Percentiles rank a stretch among this genome's conserved stretches.
These are phyloP conservation scores for Fusarium sp. DNA, from an alignment of 2,329 filamentous ascomycete genomes.

Conservation along the genomic window DNA sequence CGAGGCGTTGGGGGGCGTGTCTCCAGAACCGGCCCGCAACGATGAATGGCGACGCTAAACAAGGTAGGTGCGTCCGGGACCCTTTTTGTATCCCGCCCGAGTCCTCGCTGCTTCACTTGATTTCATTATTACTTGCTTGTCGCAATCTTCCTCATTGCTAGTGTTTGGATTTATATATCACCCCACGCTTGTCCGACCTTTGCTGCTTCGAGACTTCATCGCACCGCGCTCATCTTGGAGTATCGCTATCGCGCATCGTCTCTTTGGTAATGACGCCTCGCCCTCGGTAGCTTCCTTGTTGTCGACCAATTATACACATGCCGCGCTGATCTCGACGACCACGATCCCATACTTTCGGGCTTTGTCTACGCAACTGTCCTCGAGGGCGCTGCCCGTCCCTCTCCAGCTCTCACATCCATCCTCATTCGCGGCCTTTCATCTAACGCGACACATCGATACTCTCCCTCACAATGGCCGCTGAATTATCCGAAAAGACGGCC, in stretches of 20 bases:
- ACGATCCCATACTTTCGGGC: not conserved
- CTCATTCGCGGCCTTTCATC: not conserved
- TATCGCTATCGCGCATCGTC: not conserved
- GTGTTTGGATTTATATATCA: slow-evolving; percentile 15
- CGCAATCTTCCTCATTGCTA: slow-evolving; percentile 17
- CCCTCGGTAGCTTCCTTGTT: not conserved
- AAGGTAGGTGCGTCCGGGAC: slow-evolving; percentile 33
- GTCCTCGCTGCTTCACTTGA: slow-evolving; percentile 12
- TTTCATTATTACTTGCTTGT: slow-evolving; percentile 22
- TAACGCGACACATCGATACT: not conserved
- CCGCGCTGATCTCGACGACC: slow-evolving; percentile 14
- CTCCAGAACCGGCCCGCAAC: slow-evolving; percentile 24
- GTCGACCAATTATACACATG: slow-evolving; percentile 1
- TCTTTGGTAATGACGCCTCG: not conserved
- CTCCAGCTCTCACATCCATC: not conserved
- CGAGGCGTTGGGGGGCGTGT: slow-evolving; percentile 19
- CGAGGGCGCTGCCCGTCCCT: slow-evolving; percentile 18
- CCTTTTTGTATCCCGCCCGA: slow-evolving; percentile 42
- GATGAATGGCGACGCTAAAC: slow-evolving; percentile 22
- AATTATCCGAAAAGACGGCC: slow-evolving; percentile 42
- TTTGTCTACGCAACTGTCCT: slow-evolving; percentile 4
- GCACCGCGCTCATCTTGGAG: slow-evolving; percentile 4
- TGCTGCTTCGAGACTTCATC: not conserved
- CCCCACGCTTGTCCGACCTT: not conserved
- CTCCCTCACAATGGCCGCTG: slow-evolving; percentile 35